phyloP scores from a whole-genome alignment of 345 rosid genomes.

The Lepidium aucheri region DNA sequence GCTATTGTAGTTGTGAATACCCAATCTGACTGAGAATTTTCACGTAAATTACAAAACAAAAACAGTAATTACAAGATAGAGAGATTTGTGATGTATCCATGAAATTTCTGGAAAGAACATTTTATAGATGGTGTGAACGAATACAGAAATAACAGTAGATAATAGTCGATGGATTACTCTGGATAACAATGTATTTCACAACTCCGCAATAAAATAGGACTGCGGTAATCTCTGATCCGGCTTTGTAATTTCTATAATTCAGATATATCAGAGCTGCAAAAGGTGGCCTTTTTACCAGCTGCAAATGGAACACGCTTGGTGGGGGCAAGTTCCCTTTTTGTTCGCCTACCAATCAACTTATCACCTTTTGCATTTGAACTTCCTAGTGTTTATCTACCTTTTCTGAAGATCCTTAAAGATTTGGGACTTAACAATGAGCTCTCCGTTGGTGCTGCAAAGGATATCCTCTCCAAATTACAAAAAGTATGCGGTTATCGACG shows the following conservation, averaged over 20 bases:
- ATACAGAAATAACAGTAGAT: not conserved
- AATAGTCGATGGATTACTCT: not conserved
- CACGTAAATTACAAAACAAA: not conserved
- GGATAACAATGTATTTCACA: not conserved
- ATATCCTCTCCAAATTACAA: conserved; percentile 62
- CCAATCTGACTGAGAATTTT: not conserved
- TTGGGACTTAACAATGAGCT: conserved; percentile 79
- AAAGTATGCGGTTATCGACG: conserved; percentile 82
- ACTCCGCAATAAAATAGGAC: not conserved
- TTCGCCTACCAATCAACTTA: conserved; percentile 61
- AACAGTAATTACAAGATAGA: not conserved
- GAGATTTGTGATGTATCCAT: not conserved
- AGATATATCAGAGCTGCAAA: conserved; percentile 64
- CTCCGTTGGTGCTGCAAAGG: conserved; percentile 64
- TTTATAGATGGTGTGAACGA: not conserved
- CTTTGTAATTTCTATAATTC: conserved; percentile 15
- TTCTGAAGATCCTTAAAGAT: conserved; percentile 67
- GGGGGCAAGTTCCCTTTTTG: conserved; percentile 66
- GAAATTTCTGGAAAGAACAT: not conserved
- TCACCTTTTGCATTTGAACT: conserved; percentile 95
- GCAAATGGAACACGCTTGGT: conserved; percentile 95
- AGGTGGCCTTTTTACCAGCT: conserved; percentile 81
- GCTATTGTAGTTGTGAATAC: not conserved
- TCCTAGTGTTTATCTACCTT: conserved; percentile 71
- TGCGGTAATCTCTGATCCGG: conserved; percentile 6